A percentile compares a stretch with the other conserved stretches of the same genome.
Conservation (phyloP, 164 flowering plant species). For the Akebia trifoliata region DNA sequence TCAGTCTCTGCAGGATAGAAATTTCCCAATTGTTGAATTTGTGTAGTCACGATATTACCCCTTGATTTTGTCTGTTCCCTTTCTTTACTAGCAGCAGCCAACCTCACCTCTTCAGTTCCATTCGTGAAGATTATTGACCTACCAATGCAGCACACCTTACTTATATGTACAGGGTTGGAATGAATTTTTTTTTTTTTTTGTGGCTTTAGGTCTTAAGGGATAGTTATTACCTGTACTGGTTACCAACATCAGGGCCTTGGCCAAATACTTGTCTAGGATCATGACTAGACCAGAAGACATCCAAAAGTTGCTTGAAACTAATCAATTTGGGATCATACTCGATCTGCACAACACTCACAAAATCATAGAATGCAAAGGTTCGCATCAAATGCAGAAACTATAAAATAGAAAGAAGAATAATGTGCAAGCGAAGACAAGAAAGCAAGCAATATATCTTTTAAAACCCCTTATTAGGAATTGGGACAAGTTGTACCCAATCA, state of each 20-base stretch:
- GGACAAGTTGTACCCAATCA: too few relatives aligned
- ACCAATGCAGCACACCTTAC: constrained; percentile 10
- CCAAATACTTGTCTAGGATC: constrained; percentile 95
- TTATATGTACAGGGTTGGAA: not conserved
- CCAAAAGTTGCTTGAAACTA: constrained; percentile 71
- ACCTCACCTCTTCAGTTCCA: constrained; percentile 76
- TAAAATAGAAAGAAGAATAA: not conserved
- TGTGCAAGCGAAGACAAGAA: not conserved
- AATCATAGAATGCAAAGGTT: not conserved
- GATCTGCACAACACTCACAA: constrained; percentile 48
- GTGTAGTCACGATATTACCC: constrained; percentile 72
- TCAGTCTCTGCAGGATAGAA: constrained; percentile 91
- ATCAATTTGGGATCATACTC: constrained; percentile 78
- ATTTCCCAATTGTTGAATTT: constrained; percentile 60
- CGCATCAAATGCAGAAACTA: constrained; percentile 1
- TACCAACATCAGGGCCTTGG: constrained; percentile 98
- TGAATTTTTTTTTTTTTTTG: not conserved
- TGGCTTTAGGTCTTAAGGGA: not conserved
- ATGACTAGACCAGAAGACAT: constrained; percentile 92
- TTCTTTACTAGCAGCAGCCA: constrained; percentile 79
- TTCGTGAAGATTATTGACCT: constrained; percentile 88
- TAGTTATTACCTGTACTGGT: constrained; percentile 82
- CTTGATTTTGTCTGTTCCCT: constrained; percentile 69
- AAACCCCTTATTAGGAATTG: too few relatives aligned
- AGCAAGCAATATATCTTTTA: not conserved